A percentile compares a stretch with the other conserved stretches of the same genome.
Evolutionary conservation across 345 rosid species (phyloP).

Genomic region (Salix udensis): DNA sequence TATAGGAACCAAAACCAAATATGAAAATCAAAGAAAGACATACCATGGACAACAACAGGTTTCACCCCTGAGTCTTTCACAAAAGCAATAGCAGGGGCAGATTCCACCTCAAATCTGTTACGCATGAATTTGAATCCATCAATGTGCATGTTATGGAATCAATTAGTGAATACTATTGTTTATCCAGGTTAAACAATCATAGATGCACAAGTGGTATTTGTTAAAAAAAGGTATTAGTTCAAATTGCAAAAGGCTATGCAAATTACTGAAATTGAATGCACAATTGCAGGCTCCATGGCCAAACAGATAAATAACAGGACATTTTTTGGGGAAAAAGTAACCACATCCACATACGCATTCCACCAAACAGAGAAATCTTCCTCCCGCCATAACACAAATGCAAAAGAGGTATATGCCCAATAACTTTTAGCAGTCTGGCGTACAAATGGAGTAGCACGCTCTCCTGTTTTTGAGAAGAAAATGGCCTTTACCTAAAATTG

Average conservation of each 20-base stretch:
- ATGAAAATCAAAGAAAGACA: constrained; percentile 15
- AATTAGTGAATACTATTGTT: neutral
- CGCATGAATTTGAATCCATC: constrained; percentile 14
- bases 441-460: constrained; percentile 75
- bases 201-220: neutral
- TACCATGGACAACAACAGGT: constrained; percentile 85
- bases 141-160: neutral
- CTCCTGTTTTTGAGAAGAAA: constrained; percentile 89
- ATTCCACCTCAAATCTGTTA: constrained; percentile 85
- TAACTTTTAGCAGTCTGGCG: constrained; percentile 76
- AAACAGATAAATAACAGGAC: neutral
- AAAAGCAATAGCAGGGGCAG: constrained; percentile 85
- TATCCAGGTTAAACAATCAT: neutral
- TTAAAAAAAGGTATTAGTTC: neutral
- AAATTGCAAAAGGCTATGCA: neutral
- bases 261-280: neutral
- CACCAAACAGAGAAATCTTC: constrained; percentile 94
- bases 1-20: constrained; percentile 5
- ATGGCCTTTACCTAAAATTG: constrained; percentile 70
- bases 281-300: neutral
- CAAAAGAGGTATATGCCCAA: constrained; percentile 72
- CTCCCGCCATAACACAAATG: constrained; percentile 77
- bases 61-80: constrained; percentile 85
- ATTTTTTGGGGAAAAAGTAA: constrained; percentile 9
- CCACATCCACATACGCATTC: constrained; percentile 60